Evolutionary conservation across 371 early-diverging fungal genomes (phyloP).

Genomic region (Catenaria anguillulae): DNA sequence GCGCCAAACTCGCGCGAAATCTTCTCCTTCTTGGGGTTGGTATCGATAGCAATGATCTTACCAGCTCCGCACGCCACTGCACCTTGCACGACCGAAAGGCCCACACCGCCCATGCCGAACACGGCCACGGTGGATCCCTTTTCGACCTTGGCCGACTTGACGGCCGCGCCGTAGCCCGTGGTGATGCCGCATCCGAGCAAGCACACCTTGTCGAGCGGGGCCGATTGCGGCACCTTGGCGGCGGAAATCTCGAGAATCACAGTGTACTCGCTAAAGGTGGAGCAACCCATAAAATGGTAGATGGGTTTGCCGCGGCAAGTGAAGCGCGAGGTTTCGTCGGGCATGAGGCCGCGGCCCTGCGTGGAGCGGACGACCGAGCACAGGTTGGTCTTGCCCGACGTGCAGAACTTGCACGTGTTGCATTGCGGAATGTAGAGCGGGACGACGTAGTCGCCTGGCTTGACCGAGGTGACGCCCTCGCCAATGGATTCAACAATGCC

Average conservation of each 20-base stretch:
- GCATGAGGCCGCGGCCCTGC: constrained; percentile 91
- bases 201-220: constrained; percentile 71
- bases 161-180: constrained; percentile 90
- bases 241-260: constrained; percentile 80
- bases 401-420: constrained; percentile 88
- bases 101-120: constrained; percentile 92
- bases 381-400: constrained; percentile 85
- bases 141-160: constrained; percentile 78
- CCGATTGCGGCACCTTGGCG: constrained; percentile 66
- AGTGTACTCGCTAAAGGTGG: constrained; percentile 90
- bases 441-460: constrained; percentile 85
- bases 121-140: constrained; percentile 66
- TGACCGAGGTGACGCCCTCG: constrained; percentile 82
- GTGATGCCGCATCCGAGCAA: constrained; percentile 91
- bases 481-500: constrained; percentile 93
- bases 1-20: constrained; percentile 69
- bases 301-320: constrained; percentile 73
- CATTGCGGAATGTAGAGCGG: constrained; percentile 91
- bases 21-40: constrained; percentile 67
- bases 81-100: constrained; percentile 68
- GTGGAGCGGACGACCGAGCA: constrained; percentile 80
- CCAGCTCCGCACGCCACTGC: constrained; percentile 12
- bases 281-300: constrained; percentile 92
- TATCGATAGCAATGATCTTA: constrained; percentile 79
- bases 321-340: constrained; percentile 84